Base-by-base conservation (phyloP, 768 basidiomycete genomes). In the Xerocomellus amylosporus region DNA sequence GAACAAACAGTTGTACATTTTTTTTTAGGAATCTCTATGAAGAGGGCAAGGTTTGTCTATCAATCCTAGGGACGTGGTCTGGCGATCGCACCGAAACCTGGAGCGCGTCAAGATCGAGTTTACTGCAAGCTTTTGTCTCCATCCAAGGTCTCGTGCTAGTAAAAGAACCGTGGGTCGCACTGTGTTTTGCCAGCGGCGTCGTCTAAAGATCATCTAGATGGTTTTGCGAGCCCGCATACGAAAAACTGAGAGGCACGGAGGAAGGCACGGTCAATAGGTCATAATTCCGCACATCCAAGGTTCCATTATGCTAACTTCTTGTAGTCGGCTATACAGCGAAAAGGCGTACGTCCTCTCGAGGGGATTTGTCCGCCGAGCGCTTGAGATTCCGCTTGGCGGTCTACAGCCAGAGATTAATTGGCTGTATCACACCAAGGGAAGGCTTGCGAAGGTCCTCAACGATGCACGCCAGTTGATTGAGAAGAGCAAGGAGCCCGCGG, bases 131-230 rank as follows among this genome's bases (percentile, higher is more conserved):
- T 0, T 82, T 97, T 49, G 90, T 98, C 19, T 95, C 93, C 30
- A 95, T 97, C 42, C 95, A 96, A 67, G 94, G 93, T 12, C 78
- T 96, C 8, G 94, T 98, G 6, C 78, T 98, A 8, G 93, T 96
- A 13, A 90, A 90, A 70, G 88, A 94, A 65, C 94, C 94, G 81
- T 96, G 73, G 67, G 91, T 81, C 34, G 49, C 42, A 5, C n/a
- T n/a, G 20, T 26, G 2, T 53, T 41, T 52, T 43, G 37, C 22
- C 28, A 10, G 40, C 41, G 37, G 19, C 51, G n/a, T 53, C 51
- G 9, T 46, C 48, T 54, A 41, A 54, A 41, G 26, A 43, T 36
- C 53, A 13, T 57, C 15, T 59, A 91, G 88, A 53, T 92, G 87
- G 87, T 94, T 86, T 65, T 93, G 90, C 61, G 93, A 98, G 66